Conservation (phyloP, 805 yeast genomes). For the Saturnispora sekii region DNA sequence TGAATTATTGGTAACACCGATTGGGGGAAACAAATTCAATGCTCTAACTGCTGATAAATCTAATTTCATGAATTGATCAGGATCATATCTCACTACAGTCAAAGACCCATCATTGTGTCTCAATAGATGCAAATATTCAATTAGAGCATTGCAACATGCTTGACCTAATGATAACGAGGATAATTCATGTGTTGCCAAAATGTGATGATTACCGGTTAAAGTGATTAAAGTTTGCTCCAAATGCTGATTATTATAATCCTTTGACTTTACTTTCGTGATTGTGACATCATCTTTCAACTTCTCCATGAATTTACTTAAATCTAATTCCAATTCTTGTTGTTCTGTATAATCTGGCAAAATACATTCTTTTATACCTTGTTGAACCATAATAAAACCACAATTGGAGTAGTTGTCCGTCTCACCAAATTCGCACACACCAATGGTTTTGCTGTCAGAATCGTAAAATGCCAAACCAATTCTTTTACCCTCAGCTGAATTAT, state of each 20-base stretch:
- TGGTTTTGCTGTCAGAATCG: slow-evolving; percentile 55
- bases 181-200: slow-evolving; percentile 47
- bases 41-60: slow-evolving; percentile 89
- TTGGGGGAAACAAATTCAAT: slow-evolving; percentile 69
- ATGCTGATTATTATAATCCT: slow-evolving; percentile 55
- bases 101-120: slow-evolving; percentile 47
- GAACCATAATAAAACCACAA: slow-evolving; percentile 77
- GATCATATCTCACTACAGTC: slow-evolving; percentile 54
- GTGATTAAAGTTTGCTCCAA: slow-evolving; percentile 72
- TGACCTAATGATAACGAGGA: slow-evolving; percentile 43
- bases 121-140: slow-evolving; percentile 59
- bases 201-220: slow-evolving; percentile 48
- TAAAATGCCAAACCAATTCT: slow-evolving; percentile 72
- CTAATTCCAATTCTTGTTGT: slow-evolving; percentile 32
- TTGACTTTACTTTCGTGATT: slow-evolving; percentile 46
- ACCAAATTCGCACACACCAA: slow-evolving; percentile 69
- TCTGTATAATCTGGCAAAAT: slow-evolving; percentile 38
- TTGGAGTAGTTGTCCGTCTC: slow-evolving; percentile 87
- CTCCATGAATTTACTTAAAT: slow-evolving; percentile 53
- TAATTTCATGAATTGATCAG: slow-evolving; percentile 76
- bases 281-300: slow-evolving; percentile 73
- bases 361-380: slow-evolving; percentile 82
- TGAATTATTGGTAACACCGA: slow-evolving; percentile 26
- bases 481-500: slow-evolving; percentile 33
- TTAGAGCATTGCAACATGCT: slow-evolving; percentile 56